Base-by-base conservation (phyloP, 768 basidiomycete species). In the Tulasnella sp. region DNA sequence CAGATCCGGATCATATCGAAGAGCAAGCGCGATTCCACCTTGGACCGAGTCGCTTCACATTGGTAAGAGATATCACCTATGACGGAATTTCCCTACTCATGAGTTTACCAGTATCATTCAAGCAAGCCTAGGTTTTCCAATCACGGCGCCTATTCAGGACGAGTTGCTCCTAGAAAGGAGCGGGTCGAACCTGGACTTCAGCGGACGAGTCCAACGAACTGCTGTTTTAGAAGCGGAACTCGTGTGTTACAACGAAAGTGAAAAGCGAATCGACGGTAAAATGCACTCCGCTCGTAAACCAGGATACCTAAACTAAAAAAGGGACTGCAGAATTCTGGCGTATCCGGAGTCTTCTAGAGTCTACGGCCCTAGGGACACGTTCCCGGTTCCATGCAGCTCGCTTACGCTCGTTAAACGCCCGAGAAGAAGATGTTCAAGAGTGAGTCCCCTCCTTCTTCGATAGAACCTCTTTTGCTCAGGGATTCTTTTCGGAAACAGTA, bases 1-100 rank as follows among this genome's bases (percentile, higher is more conserved):
- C 6, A 87, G 86, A 46, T 93, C 97, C 81, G 91, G 86, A 96
- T 97, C 58, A 96, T 93, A 84, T 96, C 94, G 87, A 97, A 98
- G 86, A 96, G 93, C 83, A 92, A 90, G 80, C 86, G 96, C 24
- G 91, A 97, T 83, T 96, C 94, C 41, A 97, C 96, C 0, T 78
- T 86, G 77, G 96, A 97, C 83, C 89, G 96, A 44, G 82, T 87
- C 72, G 93, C 89, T n/a, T 86, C 95, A 14, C 95, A 92, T 83
- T 78, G 84, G 87, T 87, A 28, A 81, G 85, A 80, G 28, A 73
- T 82, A 16, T 60, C 77, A 8, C 82, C 72, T 77, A 37, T 48
- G 79, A 37, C 0, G 34, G 40, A 16, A 50, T 78, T 28, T 9
- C 41, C 44, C 44, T 37, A 16, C 3, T 34, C 75, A 46, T 60